These are phyloP conservation scores for Penicillium macrosclerotiorum DNA, from an alignment of 495 filamentous ascomycete species.

Conservation along the genomic window DNA sequence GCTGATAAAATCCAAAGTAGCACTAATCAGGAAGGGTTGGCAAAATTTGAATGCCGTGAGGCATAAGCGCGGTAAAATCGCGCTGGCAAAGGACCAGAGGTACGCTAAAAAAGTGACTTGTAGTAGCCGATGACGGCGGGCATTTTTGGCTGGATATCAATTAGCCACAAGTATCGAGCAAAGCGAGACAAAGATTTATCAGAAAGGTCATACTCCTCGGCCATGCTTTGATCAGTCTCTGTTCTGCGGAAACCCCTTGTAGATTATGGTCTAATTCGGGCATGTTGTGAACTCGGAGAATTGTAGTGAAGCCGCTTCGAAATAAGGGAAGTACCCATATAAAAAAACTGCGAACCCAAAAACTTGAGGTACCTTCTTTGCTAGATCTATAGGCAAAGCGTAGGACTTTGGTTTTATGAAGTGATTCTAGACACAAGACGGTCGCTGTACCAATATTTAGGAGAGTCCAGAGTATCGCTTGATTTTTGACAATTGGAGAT, in stretches of 20 bases:
- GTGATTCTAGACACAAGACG: slow-evolving; percentile 24
- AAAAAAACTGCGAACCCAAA: slow-evolving; percentile 33
- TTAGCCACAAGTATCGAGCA: too few relatives aligned
- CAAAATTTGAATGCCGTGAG: slow-evolving; percentile 54
- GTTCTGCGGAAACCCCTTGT: slow-evolving; percentile 1
- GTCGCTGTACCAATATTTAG: slow-evolving; percentile 12
- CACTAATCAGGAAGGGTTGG: slow-evolving; percentile 58
- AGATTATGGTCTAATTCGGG: slow-evolving; percentile 15
- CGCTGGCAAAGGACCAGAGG: slow-evolving; percentile 30
- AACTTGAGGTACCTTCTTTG: slow-evolving; percentile 22
- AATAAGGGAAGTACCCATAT: slow-evolving; percentile 33
- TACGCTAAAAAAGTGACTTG: slow-evolving; percentile 19
- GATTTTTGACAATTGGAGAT: background rate
- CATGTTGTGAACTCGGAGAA: slow-evolving; percentile 28
- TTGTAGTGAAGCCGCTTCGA: slow-evolving; percentile 20
- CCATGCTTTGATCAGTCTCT: slow-evolving; percentile 2
- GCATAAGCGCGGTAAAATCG: slow-evolving; percentile 46
- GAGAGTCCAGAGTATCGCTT: slow-evolving; percentile 12
- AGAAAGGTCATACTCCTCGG: background rate
- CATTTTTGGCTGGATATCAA: background rate
- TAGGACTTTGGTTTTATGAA: slow-evolving; percentile 19
- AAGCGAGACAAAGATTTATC: too few relatives aligned
- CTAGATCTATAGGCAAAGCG: slow-evolving; percentile 18
- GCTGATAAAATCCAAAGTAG: slow-evolving; percentile 35
- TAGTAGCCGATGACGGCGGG: slow-evolving; percentile 10